Evolutionary conservation across 768 basidiomycete genomes (phyloP).

Genomic region (Russula vinacea): DNA sequence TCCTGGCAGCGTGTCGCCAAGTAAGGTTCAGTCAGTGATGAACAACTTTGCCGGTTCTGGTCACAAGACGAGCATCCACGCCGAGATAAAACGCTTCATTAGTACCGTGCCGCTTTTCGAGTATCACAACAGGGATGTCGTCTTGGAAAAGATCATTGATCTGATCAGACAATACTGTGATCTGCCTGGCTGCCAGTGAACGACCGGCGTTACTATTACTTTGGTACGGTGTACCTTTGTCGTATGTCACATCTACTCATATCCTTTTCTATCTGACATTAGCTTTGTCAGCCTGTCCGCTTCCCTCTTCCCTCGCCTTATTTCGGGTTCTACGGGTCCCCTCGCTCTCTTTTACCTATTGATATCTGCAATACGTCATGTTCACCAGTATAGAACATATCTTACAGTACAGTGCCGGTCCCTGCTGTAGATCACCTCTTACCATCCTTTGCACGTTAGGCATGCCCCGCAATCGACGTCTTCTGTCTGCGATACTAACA

Average conservation of each 20-base stretch:
- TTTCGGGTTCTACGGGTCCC: neutral
- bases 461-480: neutral
- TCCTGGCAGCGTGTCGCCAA: neutral
- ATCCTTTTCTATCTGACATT: neutral
- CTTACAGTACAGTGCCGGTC: neutral
- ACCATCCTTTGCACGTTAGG: neutral
- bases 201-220: neutral
- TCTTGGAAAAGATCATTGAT: slow-evolving; percentile 6
- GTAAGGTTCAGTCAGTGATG: neutral
- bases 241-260: neutral
- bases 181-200: neutral
- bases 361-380: neutral
- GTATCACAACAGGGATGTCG: neutral
- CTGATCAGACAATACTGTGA: neutral
- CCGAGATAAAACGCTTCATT: neutral
- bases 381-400: neutral
- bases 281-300: neutral
- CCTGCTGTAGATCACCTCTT: neutral
- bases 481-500: neutral
- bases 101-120: neutral
- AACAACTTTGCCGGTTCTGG: neutral
- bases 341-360: neutral
- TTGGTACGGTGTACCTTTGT: neutral
- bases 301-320: neutral
- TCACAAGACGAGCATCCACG: neutral